A percentile compares a stretch with the other conserved stretches of the same genome.
These are phyloP conservation scores for Trichosporon coremiiforme DNA, from an alignment of 1,284 basidiomycete species.

Conservation along the genomic window DNA sequence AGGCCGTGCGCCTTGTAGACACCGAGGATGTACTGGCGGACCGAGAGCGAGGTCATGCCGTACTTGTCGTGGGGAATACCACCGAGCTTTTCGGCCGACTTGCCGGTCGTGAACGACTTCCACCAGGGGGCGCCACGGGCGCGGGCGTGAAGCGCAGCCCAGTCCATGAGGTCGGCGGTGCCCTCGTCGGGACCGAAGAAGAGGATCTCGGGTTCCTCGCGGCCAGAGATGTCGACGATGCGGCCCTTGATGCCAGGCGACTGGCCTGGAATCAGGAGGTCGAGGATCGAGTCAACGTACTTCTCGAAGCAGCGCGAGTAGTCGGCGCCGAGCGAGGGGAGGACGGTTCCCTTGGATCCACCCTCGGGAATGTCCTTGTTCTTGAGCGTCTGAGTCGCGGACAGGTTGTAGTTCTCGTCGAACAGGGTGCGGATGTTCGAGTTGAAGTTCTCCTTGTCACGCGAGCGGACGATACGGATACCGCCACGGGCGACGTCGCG, in stretches of 20 bases:
- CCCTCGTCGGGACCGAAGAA: slow-evolving; percentile 98
- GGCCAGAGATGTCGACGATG: slow-evolving; percentile 79
- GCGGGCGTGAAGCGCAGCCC: slow-evolving; percentile 75
- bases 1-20: slow-evolving; percentile 95
- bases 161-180: slow-evolving; percentile 99
- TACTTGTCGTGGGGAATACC: slow-evolving; percentile 66
- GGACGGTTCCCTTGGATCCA: slow-evolving; percentile 95
- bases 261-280: slow-evolving; percentile 86
- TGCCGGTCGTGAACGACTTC: slow-evolving; percentile 98
- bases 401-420: slow-evolving; percentile 98
- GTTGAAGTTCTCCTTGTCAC: slow-evolving; percentile 95
- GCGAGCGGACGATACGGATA: slow-evolving; percentile 90
- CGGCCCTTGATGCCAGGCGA: slow-evolving; percentile 95
- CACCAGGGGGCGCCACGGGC: slow-evolving; percentile 63
- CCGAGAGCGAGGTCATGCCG: slow-evolving; percentile 72
- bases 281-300: slow-evolving; percentile 91
- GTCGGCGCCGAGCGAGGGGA: slow-evolving; percentile 85
- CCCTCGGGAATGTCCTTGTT: slow-evolving; percentile 99
- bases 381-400: slow-evolving; percentile 92
- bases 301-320: slow-evolving; percentile 92
- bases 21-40: slow-evolving; percentile 93
- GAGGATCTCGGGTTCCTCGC: slow-evolving; percentile 75
- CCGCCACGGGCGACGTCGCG: slow-evolving; percentile 96
- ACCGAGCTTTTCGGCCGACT: slow-evolving; percentile 87
- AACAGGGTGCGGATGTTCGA: slow-evolving; percentile 96